Conservation (phyloP, 495 filamentous ascomycete species). For the Penicillium bovifimosum region DNA sequence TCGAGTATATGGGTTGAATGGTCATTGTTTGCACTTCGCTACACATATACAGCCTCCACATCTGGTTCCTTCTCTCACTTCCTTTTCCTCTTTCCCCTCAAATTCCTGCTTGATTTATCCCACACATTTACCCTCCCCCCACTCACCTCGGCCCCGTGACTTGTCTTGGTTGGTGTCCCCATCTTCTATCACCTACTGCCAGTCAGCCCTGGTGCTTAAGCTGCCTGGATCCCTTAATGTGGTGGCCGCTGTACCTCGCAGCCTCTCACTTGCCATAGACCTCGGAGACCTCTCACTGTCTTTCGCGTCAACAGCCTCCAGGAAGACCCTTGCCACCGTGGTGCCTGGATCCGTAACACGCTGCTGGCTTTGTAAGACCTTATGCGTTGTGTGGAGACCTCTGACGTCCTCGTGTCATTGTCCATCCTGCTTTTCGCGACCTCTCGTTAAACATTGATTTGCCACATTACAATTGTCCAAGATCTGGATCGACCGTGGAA, state of each 20-base stretch:
- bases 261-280: neutral
- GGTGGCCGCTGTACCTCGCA: conserved; percentile 2
- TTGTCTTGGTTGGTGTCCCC: neutral
- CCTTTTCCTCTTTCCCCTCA: neutral
- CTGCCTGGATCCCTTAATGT: neutral
- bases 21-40: neutral
- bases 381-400: conserved; percentile 1
- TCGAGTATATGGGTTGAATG: conserved; percentile 17
- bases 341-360: conserved; percentile 5
- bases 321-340: neutral
- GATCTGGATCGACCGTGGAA: neutral
- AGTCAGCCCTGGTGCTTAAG: neutral
- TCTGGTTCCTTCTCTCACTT: neutral
- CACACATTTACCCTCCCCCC: conserved; percentile 1
- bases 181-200: neutral
- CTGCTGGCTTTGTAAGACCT: conserved; percentile 12
- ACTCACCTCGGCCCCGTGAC: neutral
- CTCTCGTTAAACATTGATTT: neutral
- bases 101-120: conserved; percentile 4
- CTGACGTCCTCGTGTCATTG: conserved; percentile 4
- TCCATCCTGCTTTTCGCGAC: neutral
- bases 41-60: neutral
- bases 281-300: neutral
- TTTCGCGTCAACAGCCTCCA: neutral
- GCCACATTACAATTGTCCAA: neutral